Base-by-base conservation (phyloP, 345 rosid species). In the Carallia brachiata region DNA sequence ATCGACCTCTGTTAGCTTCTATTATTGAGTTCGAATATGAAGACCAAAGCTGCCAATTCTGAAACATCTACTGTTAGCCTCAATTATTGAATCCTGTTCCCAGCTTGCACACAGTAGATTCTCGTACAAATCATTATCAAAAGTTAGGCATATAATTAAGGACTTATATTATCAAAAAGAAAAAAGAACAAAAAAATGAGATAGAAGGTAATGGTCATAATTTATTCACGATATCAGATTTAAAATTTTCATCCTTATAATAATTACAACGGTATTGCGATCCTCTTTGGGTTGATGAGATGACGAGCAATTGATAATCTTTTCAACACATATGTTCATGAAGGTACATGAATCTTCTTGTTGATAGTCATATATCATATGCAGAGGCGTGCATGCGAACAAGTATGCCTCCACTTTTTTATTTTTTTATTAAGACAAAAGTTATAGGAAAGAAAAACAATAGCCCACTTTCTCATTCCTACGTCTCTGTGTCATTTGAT, bases 291-390 rank as follows among this genome's bases (percentile, higher is more conserved):
- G 34, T 1, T 32, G 34, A 32, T 32, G 34, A 2, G 4, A 32
- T 32, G 34, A 32, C 23, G 23, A 23, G 23, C 23, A 23, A 23
- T 23, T 32, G 34, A 32, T 32, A 32, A 32, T 32, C 34, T 32
- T 32, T 32, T 32, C 19, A 16, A n/a, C 32, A 62, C 23, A 13
- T 23, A 30, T 31, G 0, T 34, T 19, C 4, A 16, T 52, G 4
- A 19, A 13, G 70, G 66, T 65, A 36, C 70, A 72, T 65, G 75
- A 65, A 72, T 72, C 65, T 44, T 5, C 70, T 72, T 72, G 63
- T 56, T 64, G 36, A 56, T 56, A 30, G 36, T 54, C 18, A 10
- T 28, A 28, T 37, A 54, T 39, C 62, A 55, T 63, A 40, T 54
- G 48, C 36, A 57, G 48, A 64, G 65, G 52, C 70, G 40, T 72